Conservation (phyloP, 2,329 filamentous ascomycete genomes). For the Penicillium sp. region DNA sequence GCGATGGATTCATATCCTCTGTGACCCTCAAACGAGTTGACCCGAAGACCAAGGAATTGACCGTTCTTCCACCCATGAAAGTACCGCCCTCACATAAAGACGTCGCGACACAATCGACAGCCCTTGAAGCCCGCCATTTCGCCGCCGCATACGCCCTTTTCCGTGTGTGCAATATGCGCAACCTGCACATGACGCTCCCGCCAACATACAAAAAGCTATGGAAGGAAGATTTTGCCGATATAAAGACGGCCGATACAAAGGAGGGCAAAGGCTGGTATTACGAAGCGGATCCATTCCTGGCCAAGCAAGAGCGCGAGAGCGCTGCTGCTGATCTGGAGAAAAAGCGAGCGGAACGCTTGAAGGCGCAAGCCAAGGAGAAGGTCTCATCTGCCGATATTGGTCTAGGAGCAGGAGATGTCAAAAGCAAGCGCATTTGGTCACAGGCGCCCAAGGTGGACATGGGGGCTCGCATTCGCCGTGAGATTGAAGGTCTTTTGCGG, state of each 20-base stretch:
- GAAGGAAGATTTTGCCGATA: slow-evolving; percentile 80
- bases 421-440: slow-evolving; percentile 74
- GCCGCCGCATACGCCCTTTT: slow-evolving; percentile 91
- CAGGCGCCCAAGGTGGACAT: slow-evolving; percentile 90
- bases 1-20: slow-evolving; percentile 76
- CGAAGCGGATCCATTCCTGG: slow-evolving; percentile 89
- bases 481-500: slow-evolving; percentile 79
- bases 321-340: slow-evolving; percentile 77
- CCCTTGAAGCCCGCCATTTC: slow-evolving; percentile 90
- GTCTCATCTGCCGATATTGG: slow-evolving; percentile 65
- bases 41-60: slow-evolving; percentile 78
- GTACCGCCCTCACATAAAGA: slow-evolving; percentile 77
- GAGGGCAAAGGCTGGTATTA: slow-evolving; percentile 86
- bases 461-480: slow-evolving; percentile 76
- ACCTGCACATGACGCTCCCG: slow-evolving; percentile 91
- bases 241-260: slow-evolving; percentile 81
- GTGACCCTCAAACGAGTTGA: slow-evolving; percentile 77
- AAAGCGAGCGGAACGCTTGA: slow-evolving; percentile 73
- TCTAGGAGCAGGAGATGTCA: slow-evolving; percentile 41
- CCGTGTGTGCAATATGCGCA: slow-evolving; percentile 91
- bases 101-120: slow-evolving; percentile 74
- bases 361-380: slow-evolving; percentile 64
- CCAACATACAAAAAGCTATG: slow-evolving; percentile 87
- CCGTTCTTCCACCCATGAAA: slow-evolving; percentile 77
- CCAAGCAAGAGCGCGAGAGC: slow-evolving; percentile 77